These are phyloP conservation scores for Fusarium haematococcum DNA, from an alignment of 2,329 filamentous ascomycete genomes.

Conservation along the genomic window DNA sequence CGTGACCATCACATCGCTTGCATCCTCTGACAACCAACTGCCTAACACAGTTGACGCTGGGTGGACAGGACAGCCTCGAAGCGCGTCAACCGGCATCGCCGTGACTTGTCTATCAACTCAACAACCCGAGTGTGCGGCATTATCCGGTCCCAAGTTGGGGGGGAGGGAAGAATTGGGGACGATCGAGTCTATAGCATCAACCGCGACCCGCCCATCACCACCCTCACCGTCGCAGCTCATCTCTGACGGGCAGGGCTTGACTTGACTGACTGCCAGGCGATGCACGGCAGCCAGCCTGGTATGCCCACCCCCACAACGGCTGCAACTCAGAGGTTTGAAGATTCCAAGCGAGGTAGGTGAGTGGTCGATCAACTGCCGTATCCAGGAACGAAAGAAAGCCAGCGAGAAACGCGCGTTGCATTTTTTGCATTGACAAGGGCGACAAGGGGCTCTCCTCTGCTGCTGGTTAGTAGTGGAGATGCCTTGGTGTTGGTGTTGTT, in stretches of 20 bases:
- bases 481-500: background rate
- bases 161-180: background rate
- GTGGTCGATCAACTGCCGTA: slow-evolving; percentile 29
- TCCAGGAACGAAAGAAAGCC: slow-evolving; percentile 11
- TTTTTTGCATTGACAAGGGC: background rate
- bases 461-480: background rate
- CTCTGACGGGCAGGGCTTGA: slow-evolving; percentile 6
- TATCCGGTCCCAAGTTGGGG: background rate
- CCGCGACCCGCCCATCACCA: background rate
- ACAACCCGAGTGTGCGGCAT: background rate
- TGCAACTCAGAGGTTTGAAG: slow-evolving; percentile 32
- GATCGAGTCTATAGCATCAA: slow-evolving; percentile 4
- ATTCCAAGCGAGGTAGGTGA: slow-evolving; percentile 11
- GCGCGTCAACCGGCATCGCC: slow-evolving; percentile 2
- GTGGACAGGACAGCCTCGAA: background rate
- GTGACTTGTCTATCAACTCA: background rate
- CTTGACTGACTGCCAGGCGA: background rate
- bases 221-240: slow-evolving; percentile 11
- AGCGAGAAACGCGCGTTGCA: background rate
- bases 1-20: slow-evolving; percentile 25
- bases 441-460: background rate
- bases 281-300: slow-evolving; percentile 15
- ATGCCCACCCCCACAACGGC: slow-evolving; percentile 28
- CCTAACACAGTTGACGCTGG: background rate
- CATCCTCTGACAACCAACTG: slow-evolving; percentile 6